A percentile compares a stretch with the other conserved stretches of the same genome.
These are phyloP conservation scores for Microbotryum silenes-acaulis DNA, from an alignment of 1,284 basidiomycete genomes.

Conservation along the genomic window DNA sequence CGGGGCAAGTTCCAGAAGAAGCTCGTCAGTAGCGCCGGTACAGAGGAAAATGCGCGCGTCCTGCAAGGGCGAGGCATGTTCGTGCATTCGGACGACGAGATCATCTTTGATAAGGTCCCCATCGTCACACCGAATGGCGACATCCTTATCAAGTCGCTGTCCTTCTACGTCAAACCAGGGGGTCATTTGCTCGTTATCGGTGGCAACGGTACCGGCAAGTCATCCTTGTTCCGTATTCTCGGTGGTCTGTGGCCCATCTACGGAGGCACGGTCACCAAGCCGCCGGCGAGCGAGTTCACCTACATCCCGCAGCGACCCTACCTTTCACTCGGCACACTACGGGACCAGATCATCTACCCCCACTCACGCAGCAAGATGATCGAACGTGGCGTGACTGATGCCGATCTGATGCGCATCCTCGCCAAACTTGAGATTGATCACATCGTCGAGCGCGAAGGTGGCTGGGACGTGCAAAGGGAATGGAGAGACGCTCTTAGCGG, in stretches of 20 bases:
- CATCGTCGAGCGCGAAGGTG: constrained; percentile 91
- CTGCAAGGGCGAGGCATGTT: constrained; percentile 70
- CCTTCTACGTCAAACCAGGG: constrained; percentile 81
- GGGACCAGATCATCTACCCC: constrained; percentile 79
- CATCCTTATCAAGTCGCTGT: constrained; percentile 65
- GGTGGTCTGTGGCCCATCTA: constrained; percentile 97
- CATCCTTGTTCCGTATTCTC: constrained; percentile 86
- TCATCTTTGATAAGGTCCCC: constrained; percentile 85
- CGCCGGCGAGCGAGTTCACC: constrained; percentile 78
- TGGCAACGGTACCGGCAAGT: constrained; percentile 65
- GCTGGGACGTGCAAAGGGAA: constrained; percentile 74
- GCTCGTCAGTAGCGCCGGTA: constrained; percentile 59
- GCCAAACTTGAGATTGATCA: constrained; percentile 74
- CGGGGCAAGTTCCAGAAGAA: constrained; percentile 82
- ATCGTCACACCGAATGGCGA: constrained; percentile 96
- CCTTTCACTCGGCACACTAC: constrained; percentile 80
- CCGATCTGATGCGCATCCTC: constrained; percentile 65
- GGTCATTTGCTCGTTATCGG: constrained; percentile 74
- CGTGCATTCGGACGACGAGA: constrained; percentile 68
- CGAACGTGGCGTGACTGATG: constrained; percentile 63
- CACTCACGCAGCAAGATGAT: constrained; percentile 71
- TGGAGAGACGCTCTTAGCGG: constrained; percentile 87
- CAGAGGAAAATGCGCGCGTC: constrained; percentile 69
- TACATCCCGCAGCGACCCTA: constrained; percentile 95
- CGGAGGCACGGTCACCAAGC: constrained; percentile 87